A percentile compares a stretch with the other conserved stretches of the same genome.
These are phyloP conservation scores for carrot (Daucus carota) DNA, from an alignment of 129 eudicot species.

Conservation along the genomic window DH1_v3.0 NC_030389.2:1747001-1747500, in stretches of 20 bases:
- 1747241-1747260: slow-evolving; percentile 82
- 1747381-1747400: slow-evolving; percentile 80
- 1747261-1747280: slow-evolving; percentile 83
- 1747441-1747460: slow-evolving; percentile 60
- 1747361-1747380: slow-evolving; percentile 71
- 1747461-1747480: slow-evolving; percentile 86
- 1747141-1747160: slow-evolving; percentile 77
- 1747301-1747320: slow-evolving; percentile 73
- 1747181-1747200: slow-evolving; percentile 68
- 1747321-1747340: slow-evolving; percentile 82
- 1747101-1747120: slow-evolving; percentile 68
- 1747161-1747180: slow-evolving; percentile 74
- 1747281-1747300: slow-evolving; percentile 76
- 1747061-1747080: slow-evolving; percentile 36
- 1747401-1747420: slow-evolving; percentile 81
- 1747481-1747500: slow-evolving; percentile 57
- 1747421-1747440: slow-evolving; percentile 57
- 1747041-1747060: not conserved
- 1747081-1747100: slow-evolving; percentile 86
- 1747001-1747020: slow-evolving; percentile 7
- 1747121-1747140: slow-evolving; percentile 61
- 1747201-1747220: slow-evolving; percentile 58
- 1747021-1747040: not conserved
- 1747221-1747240: slow-evolving; percentile 75
- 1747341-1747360: slow-evolving; percentile 89